A percentile compares a stretch with the other conserved stretches of the same genome.
Evolutionary conservation across 441 rosid species (phyloP).

Genomic region (Pelargonium australe): DNA sequence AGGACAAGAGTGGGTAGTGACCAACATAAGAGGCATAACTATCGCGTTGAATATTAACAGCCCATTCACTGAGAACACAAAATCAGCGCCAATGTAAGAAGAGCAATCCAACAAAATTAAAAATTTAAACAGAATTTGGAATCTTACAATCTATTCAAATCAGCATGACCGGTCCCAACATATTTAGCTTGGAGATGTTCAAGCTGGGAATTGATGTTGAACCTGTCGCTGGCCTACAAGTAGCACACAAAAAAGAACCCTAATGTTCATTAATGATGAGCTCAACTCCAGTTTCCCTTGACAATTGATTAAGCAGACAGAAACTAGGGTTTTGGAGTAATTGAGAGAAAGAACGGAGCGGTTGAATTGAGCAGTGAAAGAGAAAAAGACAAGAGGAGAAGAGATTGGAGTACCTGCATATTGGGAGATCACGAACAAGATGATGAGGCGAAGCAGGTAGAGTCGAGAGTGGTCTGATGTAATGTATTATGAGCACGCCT

Average conservation of each 20-base stretch:
- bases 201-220: slow-evolving; percentile 92
- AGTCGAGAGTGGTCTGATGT: too few relatives aligned
- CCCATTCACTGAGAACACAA: slow-evolving; percentile 61
- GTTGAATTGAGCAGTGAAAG: too few relatives aligned
- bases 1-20: slow-evolving; percentile 78
- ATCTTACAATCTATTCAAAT: slow-evolving; percentile 80
- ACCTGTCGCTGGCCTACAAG: slow-evolving; percentile 83
- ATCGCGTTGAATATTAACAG: slow-evolving; percentile 87
- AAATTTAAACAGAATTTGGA: neutral
- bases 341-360: too few relatives aligned
- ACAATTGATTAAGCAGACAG: too few relatives aligned
- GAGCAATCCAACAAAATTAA: neutral
- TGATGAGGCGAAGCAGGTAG: neutral
- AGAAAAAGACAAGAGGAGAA: neutral
- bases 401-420: slow-evolving; percentile 3
- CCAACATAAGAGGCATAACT: slow-evolving; percentile 91
- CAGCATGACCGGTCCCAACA: slow-evolving; percentile 91
- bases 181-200: slow-evolving; percentile 97
- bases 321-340: too few relatives aligned
- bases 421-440: neutral
- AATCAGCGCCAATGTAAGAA: neutral
- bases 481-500: too few relatives aligned
- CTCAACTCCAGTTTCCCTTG: too few relatives aligned
- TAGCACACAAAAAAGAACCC: slow-evolving; percentile 12
- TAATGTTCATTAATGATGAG: neutral